These are phyloP conservation scores for Claviceps purpurea DNA, from an alignment of 2,329 filamentous ascomycete genomes.

Conservation along the genomic window DNA sequence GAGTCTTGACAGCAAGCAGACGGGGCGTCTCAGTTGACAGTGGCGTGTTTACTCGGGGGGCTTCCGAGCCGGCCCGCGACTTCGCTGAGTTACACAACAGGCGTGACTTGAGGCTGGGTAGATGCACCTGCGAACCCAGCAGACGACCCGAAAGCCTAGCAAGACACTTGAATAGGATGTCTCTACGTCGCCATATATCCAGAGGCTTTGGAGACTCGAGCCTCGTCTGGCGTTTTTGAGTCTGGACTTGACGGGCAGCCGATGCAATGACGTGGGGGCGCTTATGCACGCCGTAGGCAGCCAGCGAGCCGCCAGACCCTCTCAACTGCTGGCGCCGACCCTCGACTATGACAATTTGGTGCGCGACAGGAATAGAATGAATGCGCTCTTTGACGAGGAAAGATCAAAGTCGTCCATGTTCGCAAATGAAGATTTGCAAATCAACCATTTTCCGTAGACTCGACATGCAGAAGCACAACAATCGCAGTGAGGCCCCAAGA, in stretches of 20 bases:
- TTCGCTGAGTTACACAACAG: slow-evolving; percentile 5
- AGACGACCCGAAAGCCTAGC: slow-evolving; percentile 6
- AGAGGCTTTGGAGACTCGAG: not conserved
- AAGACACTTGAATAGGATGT: slow-evolving; percentile 2
- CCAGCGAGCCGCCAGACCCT: not conserved
- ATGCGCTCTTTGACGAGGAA: not conserved
- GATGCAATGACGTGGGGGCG: slow-evolving; percentile 1
- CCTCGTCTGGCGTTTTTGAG: not conserved
- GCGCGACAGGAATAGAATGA: not conserved
- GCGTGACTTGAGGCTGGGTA: slow-evolving; percentile 4
- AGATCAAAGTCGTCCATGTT: not conserved
- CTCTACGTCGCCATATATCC: not conserved
- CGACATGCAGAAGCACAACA: not conserved
- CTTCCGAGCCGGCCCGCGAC: not conserved
- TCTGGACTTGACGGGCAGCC: not conserved
- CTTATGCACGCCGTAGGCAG: not conserved
- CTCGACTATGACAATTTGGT: slow-evolving; percentile 1
- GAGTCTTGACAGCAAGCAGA: not conserved
- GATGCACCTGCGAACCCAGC: not conserved
- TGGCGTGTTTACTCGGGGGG: not conserved
- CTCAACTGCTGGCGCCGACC: not conserved
- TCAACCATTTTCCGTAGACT: not conserved
- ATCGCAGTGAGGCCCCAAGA: not conserved
- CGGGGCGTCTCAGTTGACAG: not conserved
- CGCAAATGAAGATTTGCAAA: not conserved